These are phyloP conservation scores for Trichoderma sp. DNA, from an alignment of 2,329 filamentous ascomycete species.

Conservation along the genomic window DNA sequence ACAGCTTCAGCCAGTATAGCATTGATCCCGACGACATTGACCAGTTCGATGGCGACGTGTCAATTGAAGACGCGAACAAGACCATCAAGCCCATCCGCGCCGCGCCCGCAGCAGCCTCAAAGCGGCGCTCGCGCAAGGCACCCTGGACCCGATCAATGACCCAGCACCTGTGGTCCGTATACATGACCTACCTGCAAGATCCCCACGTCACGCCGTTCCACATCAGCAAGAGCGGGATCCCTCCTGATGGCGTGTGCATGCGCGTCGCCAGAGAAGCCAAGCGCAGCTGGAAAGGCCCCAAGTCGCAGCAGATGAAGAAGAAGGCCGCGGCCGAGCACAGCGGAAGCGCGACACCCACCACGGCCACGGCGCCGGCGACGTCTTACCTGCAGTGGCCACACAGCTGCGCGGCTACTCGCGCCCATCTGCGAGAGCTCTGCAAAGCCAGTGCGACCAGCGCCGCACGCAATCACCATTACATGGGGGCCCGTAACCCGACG, in stretches of 20 bases:
- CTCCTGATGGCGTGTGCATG: conserved; percentile 64
- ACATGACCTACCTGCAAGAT: conserved; percentile 65
- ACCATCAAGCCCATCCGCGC: conserved; percentile 33
- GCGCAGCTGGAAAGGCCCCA: conserved; percentile 66
- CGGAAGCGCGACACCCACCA: conserved; percentile 59
- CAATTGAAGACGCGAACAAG: conserved; percentile 36
- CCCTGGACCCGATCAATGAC: conserved; percentile 67
- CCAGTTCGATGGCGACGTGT: conserved; percentile 31
- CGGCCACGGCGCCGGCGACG: conserved; percentile 43
- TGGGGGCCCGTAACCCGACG: conserved; percentile 54
- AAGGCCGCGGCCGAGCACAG: conserved; percentile 44
- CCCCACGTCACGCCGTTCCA: conserved; percentile 68
- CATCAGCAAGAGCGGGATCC: conserved; percentile 63
- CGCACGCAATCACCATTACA: conserved; percentile 48
- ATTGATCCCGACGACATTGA: conserved; percentile 44
- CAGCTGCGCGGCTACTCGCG: conserved; percentile 62
- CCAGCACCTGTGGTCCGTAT: conserved; percentile 66
- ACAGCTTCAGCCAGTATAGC: conserved; percentile 55
- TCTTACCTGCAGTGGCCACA: conserved; percentile 65
- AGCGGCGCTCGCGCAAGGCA: conserved; percentile 45
- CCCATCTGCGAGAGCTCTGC: conserved; percentile 64
- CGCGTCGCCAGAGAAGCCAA: conserved; percentile 67
- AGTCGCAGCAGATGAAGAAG: conserved; percentile 39
- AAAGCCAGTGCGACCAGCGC: conserved; percentile 53
- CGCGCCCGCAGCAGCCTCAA: neutral